Evolutionary conservation across 768 basidiomycete genomes (phyloP).

Genomic region (Lepiota subincarnata): DNA sequence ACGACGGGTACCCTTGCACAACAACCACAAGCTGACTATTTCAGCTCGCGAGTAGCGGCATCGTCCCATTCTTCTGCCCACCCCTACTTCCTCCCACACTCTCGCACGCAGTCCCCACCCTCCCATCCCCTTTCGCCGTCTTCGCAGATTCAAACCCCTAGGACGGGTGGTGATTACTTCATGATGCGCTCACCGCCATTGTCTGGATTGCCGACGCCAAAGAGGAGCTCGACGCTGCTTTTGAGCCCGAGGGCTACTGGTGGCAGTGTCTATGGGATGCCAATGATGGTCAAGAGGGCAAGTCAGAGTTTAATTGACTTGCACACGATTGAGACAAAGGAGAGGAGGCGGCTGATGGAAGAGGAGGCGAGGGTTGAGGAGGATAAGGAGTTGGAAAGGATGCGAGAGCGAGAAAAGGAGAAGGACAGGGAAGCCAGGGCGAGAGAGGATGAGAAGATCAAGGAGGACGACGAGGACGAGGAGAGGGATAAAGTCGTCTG

Average conservation of each 20-base stretch:
- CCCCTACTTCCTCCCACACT: neutral
- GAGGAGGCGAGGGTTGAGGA: constrained; percentile 16
- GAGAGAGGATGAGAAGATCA: constrained; percentile 6
- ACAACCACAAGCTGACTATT: constrained; percentile 5
- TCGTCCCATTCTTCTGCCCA: neutral
- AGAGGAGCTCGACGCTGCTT: constrained; percentile 1
- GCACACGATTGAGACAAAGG: constrained; percentile 27
- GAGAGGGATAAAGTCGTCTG: constrained; percentile 3
- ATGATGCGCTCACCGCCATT: constrained; percentile 3
- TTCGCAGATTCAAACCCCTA: constrained; percentile 11
- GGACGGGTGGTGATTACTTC: constrained; percentile 1
- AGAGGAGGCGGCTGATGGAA: constrained; percentile 7
- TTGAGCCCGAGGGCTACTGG: neutral
- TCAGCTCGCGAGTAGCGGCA: neutral
- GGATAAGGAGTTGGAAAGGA: constrained; percentile 26
- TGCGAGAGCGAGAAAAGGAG: constrained; percentile 23
- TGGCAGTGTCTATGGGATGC: constrained; percentile 18
- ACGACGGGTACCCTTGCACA: constrained; percentile 7
- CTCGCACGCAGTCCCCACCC: neutral
- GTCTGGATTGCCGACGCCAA: constrained; percentile 2
- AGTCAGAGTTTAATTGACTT: constrained; percentile 67
- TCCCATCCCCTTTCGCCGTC: constrained; percentile 1
- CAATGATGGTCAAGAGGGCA: constrained; percentile 52
- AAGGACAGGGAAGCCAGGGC: constrained; percentile 16
- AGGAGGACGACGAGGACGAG: constrained; percentile 2